These are phyloP conservation scores for Skeletonema marinoi DNA, from an alignment of 108 stramenopile species.

Conservation along the genomic window DNA sequence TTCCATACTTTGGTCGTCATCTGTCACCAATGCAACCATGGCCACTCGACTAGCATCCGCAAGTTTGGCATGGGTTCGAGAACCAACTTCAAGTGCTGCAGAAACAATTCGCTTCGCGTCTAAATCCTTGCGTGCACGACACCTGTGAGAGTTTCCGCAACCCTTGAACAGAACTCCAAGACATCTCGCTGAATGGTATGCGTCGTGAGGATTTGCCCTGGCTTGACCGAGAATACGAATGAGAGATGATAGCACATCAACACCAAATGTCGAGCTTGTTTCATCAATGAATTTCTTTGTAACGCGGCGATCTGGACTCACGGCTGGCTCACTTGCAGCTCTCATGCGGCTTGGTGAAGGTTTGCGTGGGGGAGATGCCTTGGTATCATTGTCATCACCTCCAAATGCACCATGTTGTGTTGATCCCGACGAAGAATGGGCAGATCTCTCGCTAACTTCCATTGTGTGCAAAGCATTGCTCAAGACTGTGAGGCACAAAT, in stretches of 20 bases:
- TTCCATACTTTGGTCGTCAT: constrained; percentile 40
- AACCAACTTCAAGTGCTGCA: constrained; percentile 81
- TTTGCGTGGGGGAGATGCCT: constrained; percentile 28
- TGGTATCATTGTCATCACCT: constrained; percentile 37
- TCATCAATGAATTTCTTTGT: constrained; percentile 71
- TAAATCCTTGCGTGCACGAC: constrained; percentile 69
- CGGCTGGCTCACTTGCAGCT: constrained; percentile 45
- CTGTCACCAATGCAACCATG: constrained; percentile 40
- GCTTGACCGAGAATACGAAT: constrained; percentile 80
- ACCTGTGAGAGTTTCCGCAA: constrained; percentile 66
- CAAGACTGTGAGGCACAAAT: constrained; percentile 81
- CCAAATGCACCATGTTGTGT: neutral
- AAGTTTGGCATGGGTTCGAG: constrained; percentile 78
- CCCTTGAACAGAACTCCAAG: constrained; percentile 74
- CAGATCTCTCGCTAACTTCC: constrained; percentile 27
- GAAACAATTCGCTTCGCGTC: constrained; percentile 83
- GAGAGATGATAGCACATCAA: constrained; percentile 76
- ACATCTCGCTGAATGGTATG: constrained; percentile 82
- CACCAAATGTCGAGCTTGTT: constrained; percentile 62
- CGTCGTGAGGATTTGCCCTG: constrained; percentile 79
- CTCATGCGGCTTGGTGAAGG: constrained; percentile 25
- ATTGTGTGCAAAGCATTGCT: constrained; percentile 83
- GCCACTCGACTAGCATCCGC: constrained; percentile 48
- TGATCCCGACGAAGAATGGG: neutral
- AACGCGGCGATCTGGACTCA: constrained; percentile 45